phyloP scores from a whole-genome alignment of 441 rosid genomes.

The Viola pubescens region DNA sequence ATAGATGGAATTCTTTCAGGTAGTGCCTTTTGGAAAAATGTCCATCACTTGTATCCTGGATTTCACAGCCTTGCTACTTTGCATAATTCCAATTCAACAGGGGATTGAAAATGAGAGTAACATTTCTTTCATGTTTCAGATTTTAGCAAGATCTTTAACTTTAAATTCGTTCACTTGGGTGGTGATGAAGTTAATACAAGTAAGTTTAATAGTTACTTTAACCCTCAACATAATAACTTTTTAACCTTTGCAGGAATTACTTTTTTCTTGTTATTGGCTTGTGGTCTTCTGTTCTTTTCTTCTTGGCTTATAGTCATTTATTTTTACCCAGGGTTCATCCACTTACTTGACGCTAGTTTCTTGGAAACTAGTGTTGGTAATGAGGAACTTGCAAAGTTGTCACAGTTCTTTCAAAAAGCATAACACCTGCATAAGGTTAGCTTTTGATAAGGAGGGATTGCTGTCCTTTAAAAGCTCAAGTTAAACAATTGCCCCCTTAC shows the following conservation, averaged over 20 bases:
- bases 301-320: neutral
- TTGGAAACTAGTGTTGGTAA: too few relatives aligned
- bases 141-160: conserved; percentile 72
- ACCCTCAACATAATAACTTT: neutral
- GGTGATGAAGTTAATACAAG: conserved; percentile 76
- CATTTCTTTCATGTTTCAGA: conserved; percentile 30
- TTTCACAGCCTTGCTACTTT: neutral
- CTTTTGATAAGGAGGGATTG: too few relatives aligned
- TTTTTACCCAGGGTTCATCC: neutral
- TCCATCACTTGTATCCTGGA: neutral
- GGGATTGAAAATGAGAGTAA: conserved; percentile 6
- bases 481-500: too few relatives aligned
- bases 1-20: conserved; percentile 79
- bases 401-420: too few relatives aligned
- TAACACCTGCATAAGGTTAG: too few relatives aligned
- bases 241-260: neutral
- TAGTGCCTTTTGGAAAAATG: conserved; percentile 1
- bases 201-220: conserved; percentile 22
- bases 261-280: neutral
- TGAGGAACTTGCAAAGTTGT: too few relatives aligned
- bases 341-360: too few relatives aligned
- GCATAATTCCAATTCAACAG: neutral
- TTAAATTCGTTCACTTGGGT: conserved; percentile 64
- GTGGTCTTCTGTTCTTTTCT: neutral
- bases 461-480: too few relatives aligned